Conservation (phyloP, 2,329 filamentous ascomycete genomes). For the Hymenoscyphus salicellus region DNA sequence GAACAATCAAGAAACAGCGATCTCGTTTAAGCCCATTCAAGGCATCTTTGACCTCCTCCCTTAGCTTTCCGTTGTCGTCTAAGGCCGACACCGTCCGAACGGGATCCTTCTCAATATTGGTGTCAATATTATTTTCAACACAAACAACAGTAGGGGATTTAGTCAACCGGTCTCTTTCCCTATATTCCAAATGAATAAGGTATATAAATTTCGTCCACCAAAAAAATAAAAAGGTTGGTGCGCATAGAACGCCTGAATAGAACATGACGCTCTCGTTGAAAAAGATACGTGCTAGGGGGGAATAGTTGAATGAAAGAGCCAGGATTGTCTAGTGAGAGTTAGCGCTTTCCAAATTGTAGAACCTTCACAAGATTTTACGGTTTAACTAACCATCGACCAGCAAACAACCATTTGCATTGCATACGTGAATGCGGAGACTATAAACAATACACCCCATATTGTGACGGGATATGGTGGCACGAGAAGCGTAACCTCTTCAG, state of each 20-base stretch:
- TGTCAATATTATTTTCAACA: neutral
- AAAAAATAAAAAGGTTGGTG: neutral
- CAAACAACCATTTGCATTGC: neutral
- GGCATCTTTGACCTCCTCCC: neutral
- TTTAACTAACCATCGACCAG: neutral
- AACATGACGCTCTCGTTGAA: neutral
- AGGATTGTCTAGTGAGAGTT: neutral
- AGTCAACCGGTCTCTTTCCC: neutral
- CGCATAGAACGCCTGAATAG: neutral
- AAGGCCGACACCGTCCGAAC: neutral
- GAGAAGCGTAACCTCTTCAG: neutral
- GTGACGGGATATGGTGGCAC: neutral
- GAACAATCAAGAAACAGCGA: neutral
- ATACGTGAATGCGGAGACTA: neutral
- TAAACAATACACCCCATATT: neutral
- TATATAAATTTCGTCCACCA: neutral
- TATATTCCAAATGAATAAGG: neutral
- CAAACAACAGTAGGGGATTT: neutral
- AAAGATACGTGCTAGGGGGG: neutral
- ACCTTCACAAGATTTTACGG: neutral
- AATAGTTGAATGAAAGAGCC: neutral
- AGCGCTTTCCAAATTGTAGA: neutral
- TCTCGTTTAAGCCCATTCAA: neutral
- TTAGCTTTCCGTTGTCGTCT: neutral
- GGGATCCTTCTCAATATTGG: neutral